Evolutionary conservation across 2,329 filamentous ascomycete genomes (phyloP).

Genomic region (Alternaria panax): DNA sequence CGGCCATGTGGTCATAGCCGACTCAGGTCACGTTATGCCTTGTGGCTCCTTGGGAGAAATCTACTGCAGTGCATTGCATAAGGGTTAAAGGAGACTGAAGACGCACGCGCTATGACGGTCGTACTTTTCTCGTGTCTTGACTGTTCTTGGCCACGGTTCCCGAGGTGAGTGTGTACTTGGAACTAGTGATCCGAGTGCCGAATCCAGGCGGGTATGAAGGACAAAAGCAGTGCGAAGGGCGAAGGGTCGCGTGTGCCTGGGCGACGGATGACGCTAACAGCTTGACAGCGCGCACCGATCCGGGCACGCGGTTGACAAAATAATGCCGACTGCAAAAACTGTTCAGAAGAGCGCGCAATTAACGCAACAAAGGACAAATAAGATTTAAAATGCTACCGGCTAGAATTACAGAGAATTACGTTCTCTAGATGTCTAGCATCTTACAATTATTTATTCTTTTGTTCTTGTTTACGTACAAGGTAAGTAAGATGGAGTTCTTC

Average conservation of each 20-base stretch:
- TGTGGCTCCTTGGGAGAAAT: not conserved
- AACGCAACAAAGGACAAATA: no score
- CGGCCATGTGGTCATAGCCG: constrained; percentile 1
- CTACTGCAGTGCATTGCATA: not conserved
- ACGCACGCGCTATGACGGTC: not conserved
- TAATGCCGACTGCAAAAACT: no score
- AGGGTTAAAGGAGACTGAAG: not conserved
- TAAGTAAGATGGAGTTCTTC: no score
- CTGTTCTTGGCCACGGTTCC: constrained; percentile 4
- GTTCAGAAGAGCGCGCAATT: no score
- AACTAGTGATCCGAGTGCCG: constrained; percentile 4
- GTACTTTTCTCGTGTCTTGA: not conserved
- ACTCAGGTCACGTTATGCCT: not conserved
- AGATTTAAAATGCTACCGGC: no score
- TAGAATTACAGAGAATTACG: no score
- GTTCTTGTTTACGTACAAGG: no score
- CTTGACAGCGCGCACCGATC: not conserved
- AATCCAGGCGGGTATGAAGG: not conserved
- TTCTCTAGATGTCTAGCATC: no score
- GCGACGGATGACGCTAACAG: constrained; percentile 3
- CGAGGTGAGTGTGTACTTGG: not conserved
- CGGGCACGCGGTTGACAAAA: no score
- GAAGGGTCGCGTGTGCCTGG: constrained; percentile 7
- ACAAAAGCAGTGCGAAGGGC: not conserved
- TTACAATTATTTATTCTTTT: no score